Percentiles rank a stretch among this genome's conserved stretches.
Conservation (phyloP, 1,139 yeast genomes). For the Saccharomycopsis hybrid region DNA sequence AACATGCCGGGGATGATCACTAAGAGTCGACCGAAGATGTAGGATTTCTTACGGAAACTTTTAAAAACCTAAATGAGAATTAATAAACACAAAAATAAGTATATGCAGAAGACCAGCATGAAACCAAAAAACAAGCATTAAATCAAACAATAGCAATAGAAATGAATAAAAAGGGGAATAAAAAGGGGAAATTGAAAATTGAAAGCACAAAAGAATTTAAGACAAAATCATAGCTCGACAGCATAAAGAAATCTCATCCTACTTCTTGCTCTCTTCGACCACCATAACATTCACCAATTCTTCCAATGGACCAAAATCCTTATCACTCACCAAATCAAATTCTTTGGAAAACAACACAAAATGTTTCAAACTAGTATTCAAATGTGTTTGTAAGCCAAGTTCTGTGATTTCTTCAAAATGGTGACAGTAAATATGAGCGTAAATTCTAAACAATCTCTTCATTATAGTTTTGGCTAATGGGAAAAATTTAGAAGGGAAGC, state of each 20-base stretch:
- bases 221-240: no score
- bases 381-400: conserved; percentile 83
- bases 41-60: no score
- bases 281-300: conserved; percentile 73
- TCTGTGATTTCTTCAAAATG: conserved; percentile 94
- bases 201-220: no score
- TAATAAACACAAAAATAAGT: no score
- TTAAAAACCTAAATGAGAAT: no score
- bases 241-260: neutral
- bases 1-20: no score
- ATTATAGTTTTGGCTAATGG: conserved; percentile 76
- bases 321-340: conserved; percentile 64
- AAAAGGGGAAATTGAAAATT: no score
- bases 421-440: conserved; percentile 96
- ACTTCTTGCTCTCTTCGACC: conserved; percentile 2
- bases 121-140: no score
- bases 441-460: conserved; percentile 88
- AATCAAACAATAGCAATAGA: no score
- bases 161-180: no score
- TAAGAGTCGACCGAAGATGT: no score
- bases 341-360: conserved; percentile 84
- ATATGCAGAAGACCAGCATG: no score
- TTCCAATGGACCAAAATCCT: conserved; percentile 88
- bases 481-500: conserved; percentile 66
- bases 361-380: conserved; percentile 91